Evolutionary conservation across 805 yeast species (phyloP), one percentile per base, ranked within the genome.

Genomic region (Saccharomycopsis selenospora): DNA sequence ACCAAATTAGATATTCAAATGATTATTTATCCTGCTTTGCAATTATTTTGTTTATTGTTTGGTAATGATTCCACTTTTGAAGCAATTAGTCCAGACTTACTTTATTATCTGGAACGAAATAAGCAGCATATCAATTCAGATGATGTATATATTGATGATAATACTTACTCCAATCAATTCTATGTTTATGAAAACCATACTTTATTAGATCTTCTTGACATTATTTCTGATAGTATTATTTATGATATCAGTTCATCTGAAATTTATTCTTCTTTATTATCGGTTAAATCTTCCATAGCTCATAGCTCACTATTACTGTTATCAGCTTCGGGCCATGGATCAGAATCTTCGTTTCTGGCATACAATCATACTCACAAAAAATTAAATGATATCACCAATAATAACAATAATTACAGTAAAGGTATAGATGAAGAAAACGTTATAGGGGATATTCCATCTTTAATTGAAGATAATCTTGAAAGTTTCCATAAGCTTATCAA

Each of bases 401-500:
- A 33, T 5, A 10, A 33, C 17, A 20, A 33, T 33, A 20, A 33
- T 20, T 6, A 4, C 18, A n/a, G n/a, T n/a, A n/a, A n/a, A n/a
- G n/a, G n/a, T n/a, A n/a, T n/a, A n/a, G 38, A 33, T 10, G 38
- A 33, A 7, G 38, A 33, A 33, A 33, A 10, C 18, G 17, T 14
- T 7, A 7, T 33, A 6, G 17, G 17, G 17, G 8, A 33, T 20
- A 17, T 17, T 14, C n/a, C n/a, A 20, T 17, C 10, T 10, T 20
- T 33, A 14, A 20, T 20, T 17, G 38, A 33, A 10, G 17, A 17
- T 6, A 33, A 33, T 14, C 18, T 33, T 7, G 38, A 17, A 7
- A 20, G 17, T 10, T 33, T 33, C 38, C 47, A 45, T 13, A 22
- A 13, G 14, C 23, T 48, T 3, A 44, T 51, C n/a, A 42, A 45